Conservation (phyloP, 352 stramenopile genomes). For the Phytophthora vignae region DNA sequence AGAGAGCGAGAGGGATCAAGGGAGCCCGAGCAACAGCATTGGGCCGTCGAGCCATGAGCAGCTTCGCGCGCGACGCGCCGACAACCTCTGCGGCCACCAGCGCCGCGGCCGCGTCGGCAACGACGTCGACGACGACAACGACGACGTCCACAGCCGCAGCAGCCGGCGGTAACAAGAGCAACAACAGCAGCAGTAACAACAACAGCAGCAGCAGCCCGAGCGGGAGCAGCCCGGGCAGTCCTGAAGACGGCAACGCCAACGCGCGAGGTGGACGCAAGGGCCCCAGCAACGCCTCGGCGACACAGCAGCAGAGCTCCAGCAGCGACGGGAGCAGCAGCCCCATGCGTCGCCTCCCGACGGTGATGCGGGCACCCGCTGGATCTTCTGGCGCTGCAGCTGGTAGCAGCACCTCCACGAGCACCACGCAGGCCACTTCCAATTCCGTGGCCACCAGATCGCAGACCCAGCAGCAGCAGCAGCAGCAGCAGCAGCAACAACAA, state of each 20-base stretch:
- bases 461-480: too few relatives aligned
- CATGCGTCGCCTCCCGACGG: slow-evolving; percentile 47
- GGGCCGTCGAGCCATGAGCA: slow-evolving; percentile 31
- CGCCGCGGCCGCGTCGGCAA: slow-evolving; percentile 1
- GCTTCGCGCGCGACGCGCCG: slow-evolving; percentile 22
- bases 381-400: neutral
- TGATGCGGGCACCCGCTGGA: slow-evolving; percentile 35
- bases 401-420: slow-evolving; percentile 9
- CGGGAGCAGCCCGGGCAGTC: slow-evolving; percentile 11
- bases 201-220: slow-evolving; percentile 7
- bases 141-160: neutral
- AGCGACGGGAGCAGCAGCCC: slow-evolving; percentile 39
- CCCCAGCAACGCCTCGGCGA: neutral
- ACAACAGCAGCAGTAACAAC: slow-evolving; percentile 2
- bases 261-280: neutral
- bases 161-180: neutral
- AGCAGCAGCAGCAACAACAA: slow-evolving; percentile 1
- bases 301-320: slow-evolving; percentile 28
- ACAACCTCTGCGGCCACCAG: slow-evolving; percentile 8
- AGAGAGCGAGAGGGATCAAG: neutral
- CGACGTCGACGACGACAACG: slow-evolving; percentile 12
- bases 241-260: neutral
- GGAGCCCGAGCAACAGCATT: neutral
- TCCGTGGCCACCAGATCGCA: slow-evolving; percentile 9
- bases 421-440: neutral